phyloP scores from a whole-genome alignment of 1,139 yeast genomes.

The Debaryomyces subglobosus region DNA sequence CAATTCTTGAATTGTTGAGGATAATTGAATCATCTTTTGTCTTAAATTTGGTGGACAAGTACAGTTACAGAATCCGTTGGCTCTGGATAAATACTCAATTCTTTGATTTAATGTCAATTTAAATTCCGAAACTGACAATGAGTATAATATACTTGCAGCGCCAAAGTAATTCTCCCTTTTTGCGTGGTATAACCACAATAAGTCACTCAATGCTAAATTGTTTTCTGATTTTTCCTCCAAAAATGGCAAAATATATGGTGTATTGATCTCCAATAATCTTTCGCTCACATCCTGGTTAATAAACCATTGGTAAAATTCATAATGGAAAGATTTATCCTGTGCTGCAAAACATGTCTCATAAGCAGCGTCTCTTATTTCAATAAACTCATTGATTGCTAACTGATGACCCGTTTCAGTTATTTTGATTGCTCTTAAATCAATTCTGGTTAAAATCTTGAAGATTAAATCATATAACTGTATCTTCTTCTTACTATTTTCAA shows the following conservation, averaged over 20 bases:
- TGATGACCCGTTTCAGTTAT: conserved; percentile 49
- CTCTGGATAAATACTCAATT: conserved; percentile 87
- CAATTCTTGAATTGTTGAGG: conserved; percentile 73
- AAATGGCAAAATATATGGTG: conserved; percentile 79
- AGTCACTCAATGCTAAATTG: conserved; percentile 73
- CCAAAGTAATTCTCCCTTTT: conserved; percentile 76
- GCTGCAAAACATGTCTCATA: conserved; percentile 76
- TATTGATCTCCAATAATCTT: conserved; percentile 74
- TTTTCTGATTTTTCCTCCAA: conserved; percentile 71
- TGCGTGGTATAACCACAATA: conserved; percentile 89
- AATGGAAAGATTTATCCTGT: conserved; percentile 83
- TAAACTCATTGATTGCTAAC: conserved; percentile 53
- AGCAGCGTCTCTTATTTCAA: conserved; percentile 68
- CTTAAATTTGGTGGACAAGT: conserved; percentile 77
- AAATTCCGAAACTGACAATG: conserved; percentile 75
- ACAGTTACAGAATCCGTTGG: conserved; percentile 90
- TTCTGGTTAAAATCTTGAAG: conserved; percentile 70
- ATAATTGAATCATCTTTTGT: conserved; percentile 73
- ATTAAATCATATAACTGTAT: conserved; percentile 68
- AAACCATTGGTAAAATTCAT: conserved; percentile 91
- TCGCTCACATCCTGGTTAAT: conserved; percentile 77
- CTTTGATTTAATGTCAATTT: conserved; percentile 69
- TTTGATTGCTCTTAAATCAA: conserved; percentile 68
- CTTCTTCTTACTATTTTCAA: conserved; percentile 38
- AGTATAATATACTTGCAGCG: conserved; percentile 81